A percentile compares a stretch with the other conserved stretches of the same genome.
Evolutionary conservation across 2,329 filamentous ascomycete genomes (phyloP).

Genomic region (Purpureocillium lavendulum): DNA sequence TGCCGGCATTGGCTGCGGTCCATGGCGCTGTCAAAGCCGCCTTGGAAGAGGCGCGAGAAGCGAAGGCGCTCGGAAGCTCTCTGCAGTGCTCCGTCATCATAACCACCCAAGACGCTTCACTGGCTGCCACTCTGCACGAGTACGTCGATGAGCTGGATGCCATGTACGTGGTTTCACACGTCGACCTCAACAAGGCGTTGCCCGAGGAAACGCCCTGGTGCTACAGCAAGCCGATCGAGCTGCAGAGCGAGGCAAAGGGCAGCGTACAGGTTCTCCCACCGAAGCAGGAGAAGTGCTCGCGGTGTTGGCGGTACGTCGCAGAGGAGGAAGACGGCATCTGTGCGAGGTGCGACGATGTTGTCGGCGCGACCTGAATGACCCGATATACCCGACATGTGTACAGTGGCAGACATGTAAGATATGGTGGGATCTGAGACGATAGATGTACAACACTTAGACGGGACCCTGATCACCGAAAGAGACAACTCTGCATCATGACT

Average conservation of each 20-base stretch:
- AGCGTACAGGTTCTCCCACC: slow-evolving; percentile 41
- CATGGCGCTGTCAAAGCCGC: slow-evolving; percentile 64
- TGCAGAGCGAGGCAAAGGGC: slow-evolving; percentile 22
- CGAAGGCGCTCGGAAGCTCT: slow-evolving; percentile 70
- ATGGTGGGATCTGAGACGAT: too few relatives aligned
- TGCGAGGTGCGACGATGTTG: slow-evolving; percentile 60
- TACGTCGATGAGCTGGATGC: slow-evolving; percentile 45
- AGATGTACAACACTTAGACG: too few relatives aligned
- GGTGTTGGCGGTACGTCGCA: slow-evolving; percentile 87
- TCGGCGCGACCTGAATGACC: slow-evolving; percentile 22
- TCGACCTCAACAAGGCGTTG: slow-evolving; percentile 35
- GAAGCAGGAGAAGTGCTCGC: slow-evolving; percentile 60
- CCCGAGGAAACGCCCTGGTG: slow-evolving; percentile 27
- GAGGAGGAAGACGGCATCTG: slow-evolving; percentile 60
- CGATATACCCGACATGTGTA: neutral
- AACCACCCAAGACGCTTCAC: slow-evolving; percentile 28
- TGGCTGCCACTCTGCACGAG: slow-evolving; percentile 25
- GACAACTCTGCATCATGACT: too few relatives aligned
- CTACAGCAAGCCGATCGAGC: slow-evolving; percentile 34
- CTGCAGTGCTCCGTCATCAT: slow-evolving; percentile 68
- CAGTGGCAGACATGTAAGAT: neutral
- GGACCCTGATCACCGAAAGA: too few relatives aligned
- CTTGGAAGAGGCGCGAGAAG: slow-evolving; percentile 63
- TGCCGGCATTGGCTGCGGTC: slow-evolving; percentile 42
- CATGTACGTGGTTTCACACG: slow-evolving; percentile 63